Percentiles rank a stretch among this genome's conserved stretches.
Evolutionary conservation across 257 asterid species (phyloP).

Genomic region (Hygrophila difformis): DNA sequence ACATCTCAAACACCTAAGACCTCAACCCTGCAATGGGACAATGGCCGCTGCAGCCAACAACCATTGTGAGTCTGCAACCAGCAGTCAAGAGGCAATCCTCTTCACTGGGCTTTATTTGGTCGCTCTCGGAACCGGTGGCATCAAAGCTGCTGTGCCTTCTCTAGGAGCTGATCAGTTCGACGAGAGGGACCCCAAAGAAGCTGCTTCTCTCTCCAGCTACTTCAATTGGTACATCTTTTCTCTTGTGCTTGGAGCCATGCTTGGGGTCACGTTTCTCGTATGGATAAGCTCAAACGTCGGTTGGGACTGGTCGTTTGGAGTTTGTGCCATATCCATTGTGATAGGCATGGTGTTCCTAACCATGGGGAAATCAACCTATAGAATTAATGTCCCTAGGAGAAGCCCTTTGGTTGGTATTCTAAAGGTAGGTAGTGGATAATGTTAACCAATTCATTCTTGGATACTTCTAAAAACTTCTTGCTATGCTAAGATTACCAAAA

Average conservation of each 20-base stretch:
- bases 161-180: constrained; percentile 78
- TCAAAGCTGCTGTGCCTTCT: constrained; percentile 63
- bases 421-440: constrained; percentile 24
- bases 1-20: constrained; percentile 45
- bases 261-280: constrained; percentile 64
- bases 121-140: constrained; percentile 55
- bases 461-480: too few species aligned
- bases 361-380: constrained; percentile 44
- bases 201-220: constrained; percentile 52
- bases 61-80: constrained; percentile 36
- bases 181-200: constrained; percentile 43
- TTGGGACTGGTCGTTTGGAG: constrained; percentile 74
- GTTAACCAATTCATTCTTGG: background rate
- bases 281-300: constrained; percentile 64
- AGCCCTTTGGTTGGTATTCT: constrained; percentile 51
- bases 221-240: constrained; percentile 62
- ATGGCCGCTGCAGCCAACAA: constrained; percentile 16
- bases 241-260: constrained; percentile 40
- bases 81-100: constrained; percentile 36
- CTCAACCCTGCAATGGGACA: constrained; percentile 61
- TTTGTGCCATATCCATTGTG: constrained; percentile 41
- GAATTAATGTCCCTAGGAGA: constrained; percentile 43
- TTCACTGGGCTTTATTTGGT: constrained; percentile 51
- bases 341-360: constrained; percentile 33
- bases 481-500: too few species aligned